Base-by-base conservation (phyloP, 2,329 filamentous ascomycete species). In the Cladophialophora bantiana region DNA sequence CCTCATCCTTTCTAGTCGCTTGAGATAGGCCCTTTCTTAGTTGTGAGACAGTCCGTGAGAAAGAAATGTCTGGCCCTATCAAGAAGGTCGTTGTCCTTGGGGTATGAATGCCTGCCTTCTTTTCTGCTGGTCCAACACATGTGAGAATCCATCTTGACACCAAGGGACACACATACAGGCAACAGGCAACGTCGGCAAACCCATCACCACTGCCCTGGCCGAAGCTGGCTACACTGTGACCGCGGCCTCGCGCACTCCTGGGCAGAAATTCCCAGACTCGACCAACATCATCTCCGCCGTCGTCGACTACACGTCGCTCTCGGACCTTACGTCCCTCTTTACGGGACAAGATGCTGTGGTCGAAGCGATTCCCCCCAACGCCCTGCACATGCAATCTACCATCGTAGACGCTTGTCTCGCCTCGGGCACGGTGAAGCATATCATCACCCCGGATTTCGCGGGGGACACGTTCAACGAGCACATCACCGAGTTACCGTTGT, bases 301-400 rank as follows among this genome's bases (percentile, higher is more conserved):
- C 34, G 68, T 72, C 48, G 71, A 76, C 58, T 76, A 75, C 64
- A 74, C 40, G 54, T 66, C 74, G 1, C 54, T 68, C 1, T 12
- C 61, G 1, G 67, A 59, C 50, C 73, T 78, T 2, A 68, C 70
- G 35, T 53, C 70, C 10, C 70, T 70, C 7, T 74, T 78, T 20
- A 69, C 66, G 13, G 74, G 74, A 13, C 72, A 78, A 58, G 74
- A 78, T 59, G 75, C 69, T 1, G 69, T 78, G 2, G 71, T 78
- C 6, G 59, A 62, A 38, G 64, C 64, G 1, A 62, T 66, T 35
- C 64, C 64, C 2, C 64, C 64, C 34, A 62, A 66, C 26, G 42
- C 59, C 6, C 42, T 55, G 45, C 35, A 62, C 55, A 13, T 62
- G 26, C 64, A 62, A 34, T 18, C 52, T 6, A 55, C 53, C 54